Base-by-base conservation (phyloP, 495 filamentous ascomycete genomes). In the Aspergillus heteromorphus region DNA sequence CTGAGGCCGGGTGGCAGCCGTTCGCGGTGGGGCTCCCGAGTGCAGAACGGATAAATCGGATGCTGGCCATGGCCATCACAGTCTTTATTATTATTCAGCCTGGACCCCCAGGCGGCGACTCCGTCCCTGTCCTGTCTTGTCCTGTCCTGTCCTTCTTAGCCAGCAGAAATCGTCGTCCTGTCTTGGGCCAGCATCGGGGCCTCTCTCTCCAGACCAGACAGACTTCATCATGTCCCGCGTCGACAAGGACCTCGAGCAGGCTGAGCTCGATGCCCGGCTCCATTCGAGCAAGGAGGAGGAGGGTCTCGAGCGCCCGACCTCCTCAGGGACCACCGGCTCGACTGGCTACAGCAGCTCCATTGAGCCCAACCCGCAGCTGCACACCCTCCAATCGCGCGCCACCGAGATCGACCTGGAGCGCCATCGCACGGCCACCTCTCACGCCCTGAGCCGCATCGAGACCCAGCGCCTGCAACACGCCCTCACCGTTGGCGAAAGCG, bases 371-470 rank as follows among this genome's bases (percentile, higher is more conserved):
- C 57, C 63, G 0, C 58, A 65, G 23, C 47, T 71, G 2, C 66
- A 66, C 42, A 56, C 61, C 19, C 43, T 72, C 10, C 69, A 67
- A 36, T 69, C 69, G 43, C 69, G 66, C 6, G 77, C 80, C 19
- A 92, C 88, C 6, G 78, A 83, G 56, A 62, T 78, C 57, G 88
- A 90, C 48, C 75, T 90, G 13, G 87, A 91, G 62, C 74, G 87
- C 55, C 80, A 86, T 58, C 60, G 60, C 41, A 65, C 68, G 8
- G 52, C 21, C 6, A 20, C 45, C 2, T 68, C 70, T 0, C 88
- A 87, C 43, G 86, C 82, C 45, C 70, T 95, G 20, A 86, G 83
- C 60, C 78, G 89, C 17, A 91, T 91, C 57, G 79, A 91, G 55
- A 73, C 71, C 2, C 71, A 73, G 34, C 65, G 71, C 3, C 59